A percentile compares a stretch with the other conserved stretches of the same genome.
Conservation (phyloP, 2,329 filamentous ascomycete genomes). For the Rhynchosporium agropyri region DNA sequence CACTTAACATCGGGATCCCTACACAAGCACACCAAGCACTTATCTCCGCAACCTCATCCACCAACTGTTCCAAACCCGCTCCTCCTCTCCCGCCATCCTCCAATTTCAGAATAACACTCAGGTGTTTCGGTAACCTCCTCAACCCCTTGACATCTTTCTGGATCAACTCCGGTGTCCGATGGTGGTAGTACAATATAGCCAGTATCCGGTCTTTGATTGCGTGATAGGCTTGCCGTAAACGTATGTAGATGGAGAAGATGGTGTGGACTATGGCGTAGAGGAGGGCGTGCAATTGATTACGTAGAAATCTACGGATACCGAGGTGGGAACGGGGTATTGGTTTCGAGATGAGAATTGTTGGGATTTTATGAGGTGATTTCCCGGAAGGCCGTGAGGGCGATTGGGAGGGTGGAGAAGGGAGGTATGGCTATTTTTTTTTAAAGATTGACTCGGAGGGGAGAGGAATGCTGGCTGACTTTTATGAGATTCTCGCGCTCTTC, state of each 20-base stretch:
- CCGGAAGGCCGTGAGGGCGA: conserved; percentile 33
- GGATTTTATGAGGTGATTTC: conserved; percentile 31
- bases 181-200: conserved; percentile 89
- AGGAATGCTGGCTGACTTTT: conserved; percentile 43
- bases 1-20: conserved; percentile 81
- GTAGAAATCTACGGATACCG: conserved; percentile 63
- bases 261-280: conserved; percentile 73
- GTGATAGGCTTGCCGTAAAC: conserved; percentile 78
- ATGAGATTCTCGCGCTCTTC: conserved; percentile 50
- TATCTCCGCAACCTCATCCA: conserved; percentile 90
- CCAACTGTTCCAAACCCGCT: conserved; percentile 77
- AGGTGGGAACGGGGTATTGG: conserved; percentile 45
- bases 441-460: neutral
- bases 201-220: conserved; percentile 75
- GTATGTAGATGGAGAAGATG: conserved; percentile 86
- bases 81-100: conserved; percentile 69
- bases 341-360: conserved; percentile 35
- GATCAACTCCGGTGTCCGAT: conserved; percentile 91
- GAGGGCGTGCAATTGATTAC: conserved; percentile 64
- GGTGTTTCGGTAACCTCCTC: conserved; percentile 75
- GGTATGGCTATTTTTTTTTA: conserved; percentile 40
- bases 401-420: conserved; percentile 38
- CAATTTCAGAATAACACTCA: conserved; percentile 82
- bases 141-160: conserved; percentile 80
- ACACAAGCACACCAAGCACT: conserved; percentile 91